phyloP scores from a whole-genome alignment of 1,139 yeast species.

The Zygosaccharomyces sapae region DNA sequence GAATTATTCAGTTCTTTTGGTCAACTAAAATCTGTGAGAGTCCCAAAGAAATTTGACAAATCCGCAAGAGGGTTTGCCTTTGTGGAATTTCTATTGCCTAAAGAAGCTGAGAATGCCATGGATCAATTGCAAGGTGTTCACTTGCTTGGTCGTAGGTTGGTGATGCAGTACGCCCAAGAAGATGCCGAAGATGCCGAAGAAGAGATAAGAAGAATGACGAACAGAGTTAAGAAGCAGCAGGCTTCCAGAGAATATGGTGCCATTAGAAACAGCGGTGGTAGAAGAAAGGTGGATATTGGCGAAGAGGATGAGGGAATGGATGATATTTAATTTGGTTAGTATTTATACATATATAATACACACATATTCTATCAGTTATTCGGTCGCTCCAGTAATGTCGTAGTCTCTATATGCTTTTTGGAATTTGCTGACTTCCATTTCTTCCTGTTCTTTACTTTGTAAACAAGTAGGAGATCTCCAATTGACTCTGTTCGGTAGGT shows the following conservation, averaged over 20 bases:
- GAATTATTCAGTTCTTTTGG: slow-evolving; percentile 93
- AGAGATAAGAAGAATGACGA: slow-evolving; percentile 86
- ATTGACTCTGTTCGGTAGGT: slow-evolving; percentile 55
- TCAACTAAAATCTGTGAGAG: slow-evolving; percentile 87
- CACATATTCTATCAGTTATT: slow-evolving; percentile 36
- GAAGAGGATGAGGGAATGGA: slow-evolving; percentile 37
- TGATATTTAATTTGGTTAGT: slow-evolving; percentile 14
- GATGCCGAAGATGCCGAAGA: slow-evolving; percentile 82
- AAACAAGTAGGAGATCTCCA: slow-evolving; percentile 63
- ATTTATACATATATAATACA: slow-evolving; percentile 3
- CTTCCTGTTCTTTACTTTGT: slow-evolving; percentile 56
- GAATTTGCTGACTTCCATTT: slow-evolving; percentile 56
- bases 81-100: slow-evolving; percentile 81
- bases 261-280: slow-evolving; percentile 63
- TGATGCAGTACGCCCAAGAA: slow-evolving; percentile 88
- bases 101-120: slow-evolving; percentile 97
- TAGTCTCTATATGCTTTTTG: slow-evolving; percentile 46
- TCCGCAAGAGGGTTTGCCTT: slow-evolving; percentile 97
- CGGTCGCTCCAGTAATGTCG: slow-evolving; percentile 39
- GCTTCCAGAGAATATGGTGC: slow-evolving; percentile 73
- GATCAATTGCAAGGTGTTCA: slow-evolving; percentile 92
- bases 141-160: slow-evolving; percentile 90
- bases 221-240: slow-evolving; percentile 75
- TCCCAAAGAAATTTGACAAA: slow-evolving; percentile 93
- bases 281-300: slow-evolving; percentile 61